Percentiles rank a stretch among this genome's conserved stretches.
phyloP scores from a whole-genome alignment of 495 filamentous ascomycete genomes.

The Podospora pseudoanserina region DNA sequence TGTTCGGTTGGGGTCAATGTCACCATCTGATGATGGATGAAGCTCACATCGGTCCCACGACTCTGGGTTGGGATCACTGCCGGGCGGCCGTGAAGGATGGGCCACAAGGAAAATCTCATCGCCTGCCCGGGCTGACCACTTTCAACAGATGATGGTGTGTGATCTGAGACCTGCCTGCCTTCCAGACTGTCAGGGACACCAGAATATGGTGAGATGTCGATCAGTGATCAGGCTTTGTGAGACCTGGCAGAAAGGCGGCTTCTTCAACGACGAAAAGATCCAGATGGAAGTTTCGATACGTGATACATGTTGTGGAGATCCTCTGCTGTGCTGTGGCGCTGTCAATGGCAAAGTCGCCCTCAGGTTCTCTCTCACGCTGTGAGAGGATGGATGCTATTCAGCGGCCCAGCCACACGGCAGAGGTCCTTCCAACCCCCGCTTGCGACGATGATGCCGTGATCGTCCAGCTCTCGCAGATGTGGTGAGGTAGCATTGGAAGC shows the following conservation, averaged over 20 bases:
- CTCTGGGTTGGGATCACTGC: constrained; percentile 3
- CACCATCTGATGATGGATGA: constrained; percentile 2
- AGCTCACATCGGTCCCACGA: background rate
- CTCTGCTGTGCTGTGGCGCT: constrained; percentile 6
- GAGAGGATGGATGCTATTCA: background rate
- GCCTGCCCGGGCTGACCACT: background rate
- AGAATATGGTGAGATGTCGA: background rate
- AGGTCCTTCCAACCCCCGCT: background rate
- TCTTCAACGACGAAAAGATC: background rate
- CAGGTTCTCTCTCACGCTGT: background rate
- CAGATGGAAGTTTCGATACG: background rate
- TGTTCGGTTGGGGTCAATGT: constrained; percentile 9
- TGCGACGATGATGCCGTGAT: background rate
- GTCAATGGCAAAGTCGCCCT: background rate
- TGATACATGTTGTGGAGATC: background rate
- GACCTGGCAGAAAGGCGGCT: background rate
- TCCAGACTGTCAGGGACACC: background rate
- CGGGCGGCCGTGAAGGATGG: background rate
- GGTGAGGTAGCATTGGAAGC: background rate
- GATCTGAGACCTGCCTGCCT: background rate
- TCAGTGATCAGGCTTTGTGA: background rate
- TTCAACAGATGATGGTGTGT: background rate
- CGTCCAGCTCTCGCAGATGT: background rate
- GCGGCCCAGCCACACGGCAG: constrained; percentile 18
- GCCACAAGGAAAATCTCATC: background rate